A percentile compares a stretch with the other conserved stretches of the same genome.
phyloP scores from a whole-genome alignment of 495 filamentous ascomycete species.

The Trichoderma parareesei region DNA sequence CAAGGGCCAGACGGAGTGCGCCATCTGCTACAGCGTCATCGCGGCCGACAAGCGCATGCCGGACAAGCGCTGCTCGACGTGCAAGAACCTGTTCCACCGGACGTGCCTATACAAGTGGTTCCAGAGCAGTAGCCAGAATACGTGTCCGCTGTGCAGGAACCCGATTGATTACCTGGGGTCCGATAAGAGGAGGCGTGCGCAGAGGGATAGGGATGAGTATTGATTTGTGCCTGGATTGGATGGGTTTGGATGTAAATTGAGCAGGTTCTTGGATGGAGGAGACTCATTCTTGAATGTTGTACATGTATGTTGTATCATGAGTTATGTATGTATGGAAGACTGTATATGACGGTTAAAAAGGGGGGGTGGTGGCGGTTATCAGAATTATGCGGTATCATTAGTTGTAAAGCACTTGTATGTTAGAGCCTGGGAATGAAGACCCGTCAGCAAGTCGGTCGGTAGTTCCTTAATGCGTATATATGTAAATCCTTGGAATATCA shows the following conservation, averaged over 20 bases:
- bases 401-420: constrained; percentile 1
- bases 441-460: neutral
- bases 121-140: constrained; percentile 79
- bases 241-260: no score
- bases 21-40: constrained; percentile 94
- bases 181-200: constrained; percentile 8
- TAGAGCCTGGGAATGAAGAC: neutral
- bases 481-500: no score
- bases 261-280: no score
- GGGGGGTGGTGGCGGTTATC: neutral
- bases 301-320: neutral
- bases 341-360: neutral
- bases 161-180: constrained; percentile 56
- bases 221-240: neutral
- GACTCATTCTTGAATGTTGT: neutral
- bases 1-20: constrained; percentile 90
- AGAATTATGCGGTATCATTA: neutral
- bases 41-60: constrained; percentile 79
- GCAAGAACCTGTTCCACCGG: constrained; percentile 88
- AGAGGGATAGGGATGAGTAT: neutral
- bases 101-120: constrained; percentile 94
- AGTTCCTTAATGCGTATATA: neutral
- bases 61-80: constrained; percentile 84
- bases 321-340: neutral
- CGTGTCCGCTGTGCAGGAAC: constrained; percentile 84